phyloP scores from a whole-genome alignment of 2,329 filamentous ascomycete species.

The Nigrospora oryzae region DNA sequence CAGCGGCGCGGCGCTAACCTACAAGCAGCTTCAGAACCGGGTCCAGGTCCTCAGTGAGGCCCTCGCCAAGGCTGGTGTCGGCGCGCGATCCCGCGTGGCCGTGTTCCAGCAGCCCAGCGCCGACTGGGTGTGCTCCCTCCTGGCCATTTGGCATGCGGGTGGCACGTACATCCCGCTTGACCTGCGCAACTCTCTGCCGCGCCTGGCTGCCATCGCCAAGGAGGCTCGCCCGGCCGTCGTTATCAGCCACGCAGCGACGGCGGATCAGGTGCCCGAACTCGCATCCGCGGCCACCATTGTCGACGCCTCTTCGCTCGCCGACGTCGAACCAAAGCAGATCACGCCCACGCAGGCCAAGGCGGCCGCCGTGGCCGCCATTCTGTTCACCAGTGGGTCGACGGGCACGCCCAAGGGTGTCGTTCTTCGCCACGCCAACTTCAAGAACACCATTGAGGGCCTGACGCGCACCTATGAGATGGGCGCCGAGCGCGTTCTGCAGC shows the following conservation, averaged over 20 bases:
- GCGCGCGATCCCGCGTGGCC: not conserved
- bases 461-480: slow-evolving; percentile 27
- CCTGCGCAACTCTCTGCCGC: not conserved
- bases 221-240: not conserved
- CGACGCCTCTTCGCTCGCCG: not conserved
- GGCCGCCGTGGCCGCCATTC: not conserved
- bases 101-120: not conserved
- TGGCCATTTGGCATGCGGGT: not conserved
- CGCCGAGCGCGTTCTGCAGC: slow-evolving; percentile 28
- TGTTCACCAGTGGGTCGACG: slow-evolving; percentile 5
- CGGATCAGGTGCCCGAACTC: not conserved
- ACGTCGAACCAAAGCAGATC: no score
- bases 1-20: not conserved
- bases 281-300: not conserved
- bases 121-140: not conserved
- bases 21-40: not conserved
- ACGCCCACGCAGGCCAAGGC: not conserved
- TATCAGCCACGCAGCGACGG: not conserved
- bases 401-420: slow-evolving; percentile 5
- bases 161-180: not conserved
- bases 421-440: not conserved
- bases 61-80: not conserved
- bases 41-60: not conserved
- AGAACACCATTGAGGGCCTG: not conserved
- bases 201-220: not conserved